Conservation (phyloP, 2,329 filamentous ascomycete genomes). For the Aspergillus caelatus region DNA sequence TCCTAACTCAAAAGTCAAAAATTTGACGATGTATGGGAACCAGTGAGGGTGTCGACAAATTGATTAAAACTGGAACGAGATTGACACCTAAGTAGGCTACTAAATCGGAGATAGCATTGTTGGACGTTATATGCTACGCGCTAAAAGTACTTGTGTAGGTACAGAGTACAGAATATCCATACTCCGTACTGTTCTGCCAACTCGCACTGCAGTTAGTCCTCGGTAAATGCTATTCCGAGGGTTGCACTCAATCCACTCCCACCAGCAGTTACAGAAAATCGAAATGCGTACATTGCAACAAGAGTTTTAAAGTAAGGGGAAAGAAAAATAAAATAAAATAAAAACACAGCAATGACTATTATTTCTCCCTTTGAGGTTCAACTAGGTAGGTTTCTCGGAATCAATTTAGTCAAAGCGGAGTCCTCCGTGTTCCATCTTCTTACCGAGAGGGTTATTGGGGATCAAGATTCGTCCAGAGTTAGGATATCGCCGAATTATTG, state of each 20-base stretch:
- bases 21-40: neutral
- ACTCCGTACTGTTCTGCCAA: neutral
- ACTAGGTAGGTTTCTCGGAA: neutral
- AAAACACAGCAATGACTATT: neutral
- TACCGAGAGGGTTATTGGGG: constrained; percentile 7
- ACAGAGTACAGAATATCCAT: neutral
- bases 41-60: neutral
- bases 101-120: neutral
- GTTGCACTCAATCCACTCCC: neutral
- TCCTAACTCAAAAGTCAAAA: constrained; percentile 20
- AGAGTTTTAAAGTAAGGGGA: neutral
- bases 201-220: neutral
- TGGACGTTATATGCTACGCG: neutral
- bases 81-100: neutral
- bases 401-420: constrained; percentile 10
- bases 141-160: neutral
- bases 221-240: neutral
- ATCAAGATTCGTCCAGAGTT: constrained; percentile 3
- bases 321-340: neutral
- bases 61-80: neutral
- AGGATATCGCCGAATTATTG: constrained; percentile 12
- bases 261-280: neutral
- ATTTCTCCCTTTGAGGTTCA: neutral
- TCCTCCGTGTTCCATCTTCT: constrained; percentile 11
- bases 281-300: neutral